These are phyloP conservation scores for Rhamnella rubrinervis DNA, from an alignment of 331 rosid species.

Conservation along the genomic window DNA sequence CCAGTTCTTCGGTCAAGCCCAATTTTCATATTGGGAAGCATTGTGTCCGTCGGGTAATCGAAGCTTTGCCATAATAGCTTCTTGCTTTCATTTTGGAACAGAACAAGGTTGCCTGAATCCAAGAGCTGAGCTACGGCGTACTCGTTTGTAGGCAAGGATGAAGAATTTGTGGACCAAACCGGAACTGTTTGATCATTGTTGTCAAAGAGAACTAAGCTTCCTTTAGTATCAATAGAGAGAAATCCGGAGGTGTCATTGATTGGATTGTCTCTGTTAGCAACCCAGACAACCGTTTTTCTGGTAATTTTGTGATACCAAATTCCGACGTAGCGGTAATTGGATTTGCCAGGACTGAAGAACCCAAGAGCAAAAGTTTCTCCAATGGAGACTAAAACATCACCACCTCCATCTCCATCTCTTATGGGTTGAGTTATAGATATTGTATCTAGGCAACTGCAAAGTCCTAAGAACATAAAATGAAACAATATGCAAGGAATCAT, in stretches of 20 bases:
- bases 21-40: conserved; percentile 22
- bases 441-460: neutral
- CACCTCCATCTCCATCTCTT: conserved; percentile 33
- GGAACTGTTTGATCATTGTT: neutral
- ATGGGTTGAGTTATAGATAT: conserved; percentile 12
- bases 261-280: conserved; percentile 3
- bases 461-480: no score
- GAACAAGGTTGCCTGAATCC: conserved; percentile 24
- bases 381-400: conserved; percentile 27
- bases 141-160: neutral
- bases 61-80: conserved; percentile 25
- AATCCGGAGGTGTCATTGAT: neutral
- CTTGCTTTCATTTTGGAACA: neutral
- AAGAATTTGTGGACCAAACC: conserved; percentile 27
- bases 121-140: neutral
- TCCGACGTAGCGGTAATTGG: conserved; percentile 48
- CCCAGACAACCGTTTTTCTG: conserved; percentile 11
- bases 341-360: conserved; percentile 46
- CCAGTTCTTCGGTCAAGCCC: conserved; percentile 32
- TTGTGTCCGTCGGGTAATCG: neutral
- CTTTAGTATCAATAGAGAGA: neutral
- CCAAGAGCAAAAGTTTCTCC: conserved; percentile 38
- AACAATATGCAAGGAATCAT: no score
- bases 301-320: conserved; percentile 40
- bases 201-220: neutral